Conservation (phyloP, 2,329 filamentous ascomycete species). For the Aureobasidium sp. region DNA sequence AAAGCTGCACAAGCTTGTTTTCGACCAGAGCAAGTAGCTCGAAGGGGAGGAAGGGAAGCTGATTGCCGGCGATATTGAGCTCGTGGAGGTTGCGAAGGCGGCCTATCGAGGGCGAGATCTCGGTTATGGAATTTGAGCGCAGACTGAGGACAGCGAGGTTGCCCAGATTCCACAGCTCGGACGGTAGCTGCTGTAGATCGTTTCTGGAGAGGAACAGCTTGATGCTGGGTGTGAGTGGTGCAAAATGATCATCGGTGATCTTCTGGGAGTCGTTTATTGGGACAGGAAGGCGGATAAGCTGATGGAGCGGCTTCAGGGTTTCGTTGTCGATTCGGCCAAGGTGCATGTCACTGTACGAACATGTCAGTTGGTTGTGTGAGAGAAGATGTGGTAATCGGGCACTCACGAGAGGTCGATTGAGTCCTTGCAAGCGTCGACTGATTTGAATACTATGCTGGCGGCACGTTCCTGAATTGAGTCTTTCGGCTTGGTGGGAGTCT, state of each 20-base stretch:
- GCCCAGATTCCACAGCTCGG: constrained; percentile 52
- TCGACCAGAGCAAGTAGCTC: constrained; percentile 52
- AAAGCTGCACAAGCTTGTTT: constrained; percentile 43
- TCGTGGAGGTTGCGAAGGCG: constrained; percentile 50
- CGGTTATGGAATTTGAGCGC: constrained; percentile 52
- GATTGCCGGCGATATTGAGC: constrained; percentile 59
- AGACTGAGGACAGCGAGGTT: constrained; percentile 59
- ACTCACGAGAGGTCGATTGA: constrained; percentile 54
- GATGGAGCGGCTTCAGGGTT: constrained; percentile 46
- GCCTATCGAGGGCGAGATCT: constrained; percentile 52
- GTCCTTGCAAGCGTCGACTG: constrained; percentile 48
- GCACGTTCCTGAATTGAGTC: constrained; percentile 16
- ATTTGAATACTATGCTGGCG: constrained; percentile 18
- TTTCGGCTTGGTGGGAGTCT: neutral
- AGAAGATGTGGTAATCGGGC: neutral
- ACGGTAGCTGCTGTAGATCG: constrained; percentile 46
- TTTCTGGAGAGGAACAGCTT: constrained; percentile 56
- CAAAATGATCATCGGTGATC: constrained; percentile 53
- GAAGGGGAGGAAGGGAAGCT: constrained; percentile 50
- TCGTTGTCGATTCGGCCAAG: constrained; percentile 48
- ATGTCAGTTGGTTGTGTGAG: neutral
- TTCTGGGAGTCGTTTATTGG: constrained; percentile 21
- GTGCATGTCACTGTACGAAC: constrained; percentile 24
- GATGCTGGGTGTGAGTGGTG: constrained; percentile 49
- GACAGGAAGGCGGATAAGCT: constrained; percentile 26